Percentiles rank a stretch among this genome's conserved stretches.
Conservation (phyloP, 441 rosid genomes). For the Jatropha multifida region DNA sequence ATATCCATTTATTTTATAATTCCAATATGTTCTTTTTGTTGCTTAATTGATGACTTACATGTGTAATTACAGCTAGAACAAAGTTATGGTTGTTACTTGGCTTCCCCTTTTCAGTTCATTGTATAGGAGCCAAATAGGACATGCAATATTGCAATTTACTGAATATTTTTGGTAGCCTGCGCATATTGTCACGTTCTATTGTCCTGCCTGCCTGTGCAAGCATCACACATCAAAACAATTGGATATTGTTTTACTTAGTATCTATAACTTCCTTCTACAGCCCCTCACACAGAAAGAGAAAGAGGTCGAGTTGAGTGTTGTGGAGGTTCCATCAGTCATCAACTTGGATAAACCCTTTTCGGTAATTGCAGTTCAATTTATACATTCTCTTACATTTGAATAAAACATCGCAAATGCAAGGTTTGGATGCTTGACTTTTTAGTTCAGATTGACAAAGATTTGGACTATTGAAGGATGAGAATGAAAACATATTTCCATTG, state of each 20-base stretch:
- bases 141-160: conserved; percentile 3
- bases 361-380: conserved; percentile 45
- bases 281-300: conserved; percentile 66
- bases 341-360: conserved; percentile 64
- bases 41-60: neutral
- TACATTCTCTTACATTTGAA: neutral
- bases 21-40: conserved; percentile 9
- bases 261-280: conserved; percentile 40
- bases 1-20: neutral
- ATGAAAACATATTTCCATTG: neutral
- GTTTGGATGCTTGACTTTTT: neutral
- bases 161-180: neutral
- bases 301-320: conserved; percentile 71
- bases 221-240: neutral
- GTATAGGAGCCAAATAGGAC: neutral
- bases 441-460: neutral
- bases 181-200: neutral
- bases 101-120: neutral
- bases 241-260: conserved; percentile 5
- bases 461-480: neutral
- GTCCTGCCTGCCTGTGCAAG: neutral
- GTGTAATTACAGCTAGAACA: neutral
- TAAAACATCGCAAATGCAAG: neutral
- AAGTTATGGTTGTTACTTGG: neutral
- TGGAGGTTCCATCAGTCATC: conserved; percentile 62